A percentile compares a stretch with the other conserved stretches of the same genome.
These are phyloP conservation scores for Ustilago nuda DNA, from an alignment of 1,284 basidiomycete species.

Conservation along the genomic window DNA sequence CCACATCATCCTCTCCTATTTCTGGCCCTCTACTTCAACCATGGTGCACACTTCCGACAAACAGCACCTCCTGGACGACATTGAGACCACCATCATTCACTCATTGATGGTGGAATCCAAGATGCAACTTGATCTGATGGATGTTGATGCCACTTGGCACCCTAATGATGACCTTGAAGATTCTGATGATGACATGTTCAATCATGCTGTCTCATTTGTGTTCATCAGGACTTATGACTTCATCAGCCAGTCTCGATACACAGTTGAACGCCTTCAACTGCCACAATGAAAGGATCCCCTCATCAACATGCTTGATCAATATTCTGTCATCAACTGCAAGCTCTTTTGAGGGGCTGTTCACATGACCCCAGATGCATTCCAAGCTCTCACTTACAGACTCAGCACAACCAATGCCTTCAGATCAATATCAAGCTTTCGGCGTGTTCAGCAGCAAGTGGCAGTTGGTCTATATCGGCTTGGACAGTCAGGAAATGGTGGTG, in stretches of 20 bases:
- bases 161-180: background rate
- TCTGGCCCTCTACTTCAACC: background rate
- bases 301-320: background rate
- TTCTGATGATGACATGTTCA: background rate
- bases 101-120: background rate
- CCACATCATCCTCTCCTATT: too few species aligned
- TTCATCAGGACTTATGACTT: background rate
- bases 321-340: background rate
- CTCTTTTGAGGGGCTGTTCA: background rate
- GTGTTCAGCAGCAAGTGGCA: background rate
- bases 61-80: background rate
- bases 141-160: background rate
- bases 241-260: background rate
- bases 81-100: background rate
- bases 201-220: background rate
- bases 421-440: background rate
- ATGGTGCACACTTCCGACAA: background rate
- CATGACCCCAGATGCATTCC: background rate
- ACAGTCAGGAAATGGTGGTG: background rate
- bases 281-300: background rate
- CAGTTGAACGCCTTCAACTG: background rate
- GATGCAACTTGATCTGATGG: background rate
- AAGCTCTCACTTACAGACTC: background rate
- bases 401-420: background rate
- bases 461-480: constrained; percentile 2